Evolutionary conservation across 495 filamentous ascomycete species (phyloP).

Genomic region (Talaromyces liani): DNA sequence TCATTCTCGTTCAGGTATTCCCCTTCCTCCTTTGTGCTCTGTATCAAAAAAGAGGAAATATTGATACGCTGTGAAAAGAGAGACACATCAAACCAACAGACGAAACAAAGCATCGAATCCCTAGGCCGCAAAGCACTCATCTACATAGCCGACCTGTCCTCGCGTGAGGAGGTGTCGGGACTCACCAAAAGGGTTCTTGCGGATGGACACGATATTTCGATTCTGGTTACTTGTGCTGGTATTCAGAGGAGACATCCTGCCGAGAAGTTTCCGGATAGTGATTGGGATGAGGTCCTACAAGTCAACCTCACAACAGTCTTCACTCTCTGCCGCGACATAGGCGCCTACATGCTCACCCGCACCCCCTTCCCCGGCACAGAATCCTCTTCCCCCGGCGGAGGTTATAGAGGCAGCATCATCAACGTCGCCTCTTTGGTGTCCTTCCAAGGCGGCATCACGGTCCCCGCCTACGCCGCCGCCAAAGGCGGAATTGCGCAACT

Average conservation of each 20-base stretch:
- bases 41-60: neutral
- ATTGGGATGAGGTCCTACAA: slow-evolving; percentile 78
- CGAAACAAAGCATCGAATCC: slow-evolving; percentile 47
- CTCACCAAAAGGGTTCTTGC: slow-evolving; percentile 53
- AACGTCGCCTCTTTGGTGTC: slow-evolving; percentile 73
- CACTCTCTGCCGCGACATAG: slow-evolving; percentile 68
- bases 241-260: slow-evolving; percentile 72
- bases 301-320: slow-evolving; percentile 74
- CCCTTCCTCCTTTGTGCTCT: neutral
- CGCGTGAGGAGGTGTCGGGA: slow-evolving; percentile 42
- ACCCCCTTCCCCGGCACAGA: slow-evolving; percentile 17
- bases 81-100: slow-evolving; percentile 50
- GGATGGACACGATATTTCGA: slow-evolving; percentile 54
- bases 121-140: slow-evolving; percentile 63
- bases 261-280: slow-evolving; percentile 60
- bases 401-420: slow-evolving; percentile 63
- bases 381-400: slow-evolving; percentile 20
- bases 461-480: slow-evolving; percentile 74
- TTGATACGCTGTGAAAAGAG: slow-evolving; percentile 25
- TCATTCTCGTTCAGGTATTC: slow-evolving; percentile 54
- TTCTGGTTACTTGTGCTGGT: slow-evolving; percentile 79
- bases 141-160: slow-evolving; percentile 66
- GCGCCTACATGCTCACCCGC: slow-evolving; percentile 67
- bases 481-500: slow-evolving; percentile 77
- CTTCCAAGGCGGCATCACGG: slow-evolving; percentile 78